Evolutionary conservation across 148 eudicot species (phyloP).

Genomic region (Limonium bicolor): DNA sequence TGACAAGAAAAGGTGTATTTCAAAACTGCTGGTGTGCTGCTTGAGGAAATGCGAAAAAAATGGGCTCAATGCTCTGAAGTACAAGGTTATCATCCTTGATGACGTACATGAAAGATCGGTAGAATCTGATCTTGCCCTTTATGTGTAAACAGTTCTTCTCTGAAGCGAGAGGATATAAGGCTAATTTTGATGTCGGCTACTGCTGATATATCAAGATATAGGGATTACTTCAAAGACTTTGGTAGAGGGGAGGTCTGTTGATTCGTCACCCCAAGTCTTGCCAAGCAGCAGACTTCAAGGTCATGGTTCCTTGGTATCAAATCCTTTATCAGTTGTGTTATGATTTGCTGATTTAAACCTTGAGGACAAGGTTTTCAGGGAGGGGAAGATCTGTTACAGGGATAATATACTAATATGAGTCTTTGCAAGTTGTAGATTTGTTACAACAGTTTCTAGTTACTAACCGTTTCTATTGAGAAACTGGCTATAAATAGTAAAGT

Average conservation of each 20-base stretch:
- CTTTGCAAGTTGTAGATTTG: no score
- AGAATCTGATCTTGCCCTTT: conserved; percentile 91
- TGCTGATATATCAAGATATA: conserved; percentile 70
- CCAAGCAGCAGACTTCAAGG: no score
- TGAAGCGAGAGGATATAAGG: conserved; percentile 59
- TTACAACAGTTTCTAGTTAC: no score
- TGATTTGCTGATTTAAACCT: no score
- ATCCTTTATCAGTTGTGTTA: no score
- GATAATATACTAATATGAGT: no score
- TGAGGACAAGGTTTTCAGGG: no score
- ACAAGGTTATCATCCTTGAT: conserved; percentile 81
- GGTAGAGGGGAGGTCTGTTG: conserved; percentile 72
- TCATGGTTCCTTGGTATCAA: no score
- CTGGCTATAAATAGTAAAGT: no score
- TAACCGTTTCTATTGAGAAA: no score
- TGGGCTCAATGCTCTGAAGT: conserved; percentile 66
- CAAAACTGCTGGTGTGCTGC: conserved; percentile 88
- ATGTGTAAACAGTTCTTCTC: conserved; percentile 70
- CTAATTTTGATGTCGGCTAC: conserved; percentile 95
- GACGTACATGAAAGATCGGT: conserved; percentile 98
- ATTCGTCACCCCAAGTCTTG: no score
- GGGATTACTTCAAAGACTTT: conserved; percentile 74
- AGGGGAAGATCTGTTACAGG: no score
- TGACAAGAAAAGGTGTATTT: conserved; percentile 61
- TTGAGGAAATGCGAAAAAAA: conserved; percentile 87